phyloP scores from a whole-genome alignment of 176 grass and related monocot genomes.

The Paspalum notatum region DNA sequence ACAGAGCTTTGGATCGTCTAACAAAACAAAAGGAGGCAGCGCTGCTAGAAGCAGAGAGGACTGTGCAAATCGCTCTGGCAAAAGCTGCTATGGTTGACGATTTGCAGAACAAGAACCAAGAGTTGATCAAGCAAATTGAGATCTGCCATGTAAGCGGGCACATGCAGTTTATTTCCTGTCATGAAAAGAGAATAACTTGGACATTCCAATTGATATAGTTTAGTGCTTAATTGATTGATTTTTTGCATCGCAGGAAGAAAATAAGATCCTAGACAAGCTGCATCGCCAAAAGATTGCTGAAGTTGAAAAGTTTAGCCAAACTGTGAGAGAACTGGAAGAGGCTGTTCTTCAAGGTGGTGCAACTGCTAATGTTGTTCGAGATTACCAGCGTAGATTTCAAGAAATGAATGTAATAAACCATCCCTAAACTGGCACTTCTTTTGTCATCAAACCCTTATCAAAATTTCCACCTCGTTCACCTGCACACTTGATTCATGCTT shows the following conservation, averaged over 20 bases:
- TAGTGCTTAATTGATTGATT: slow-evolving; percentile 22
- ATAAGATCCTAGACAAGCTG: slow-evolving; percentile 97
- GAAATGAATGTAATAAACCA: slow-evolving; percentile 87
- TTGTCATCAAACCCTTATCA: slow-evolving; percentile 15
- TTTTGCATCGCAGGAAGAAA: slow-evolving; percentile 82
- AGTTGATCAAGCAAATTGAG: slow-evolving; percentile 98
- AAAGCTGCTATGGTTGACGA: slow-evolving; percentile 99
- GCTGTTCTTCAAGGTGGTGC: slow-evolving; percentile 82
- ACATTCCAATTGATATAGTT: not conserved
- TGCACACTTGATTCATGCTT: slow-evolving; percentile 27
- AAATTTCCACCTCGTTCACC: not conserved
- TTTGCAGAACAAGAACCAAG: slow-evolving; percentile 99
- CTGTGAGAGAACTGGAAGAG: slow-evolving; percentile 92
- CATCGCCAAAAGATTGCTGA: slow-evolving; percentile 96
- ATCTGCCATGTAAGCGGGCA: slow-evolving; percentile 79
- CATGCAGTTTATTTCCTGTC: slow-evolving; percentile 29
- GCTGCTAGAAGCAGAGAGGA: slow-evolving; percentile 89
- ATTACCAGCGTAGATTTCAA: slow-evolving; percentile 97
- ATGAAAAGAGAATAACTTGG: slow-evolving; percentile 27
- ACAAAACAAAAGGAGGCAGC: slow-evolving; percentile 98
- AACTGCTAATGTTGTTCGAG: slow-evolving; percentile 92
- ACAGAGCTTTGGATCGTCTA: slow-evolving; percentile 92
- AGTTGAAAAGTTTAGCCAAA: slow-evolving; percentile 96
- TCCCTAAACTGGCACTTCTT: slow-evolving; percentile 15
- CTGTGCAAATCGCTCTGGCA: slow-evolving; percentile 83